Evolutionary conservation across 352 stramenopile genomes (phyloP), one percentile per base, ranked within the genome.

Genomic region (Pythium coloratum): DNA sequence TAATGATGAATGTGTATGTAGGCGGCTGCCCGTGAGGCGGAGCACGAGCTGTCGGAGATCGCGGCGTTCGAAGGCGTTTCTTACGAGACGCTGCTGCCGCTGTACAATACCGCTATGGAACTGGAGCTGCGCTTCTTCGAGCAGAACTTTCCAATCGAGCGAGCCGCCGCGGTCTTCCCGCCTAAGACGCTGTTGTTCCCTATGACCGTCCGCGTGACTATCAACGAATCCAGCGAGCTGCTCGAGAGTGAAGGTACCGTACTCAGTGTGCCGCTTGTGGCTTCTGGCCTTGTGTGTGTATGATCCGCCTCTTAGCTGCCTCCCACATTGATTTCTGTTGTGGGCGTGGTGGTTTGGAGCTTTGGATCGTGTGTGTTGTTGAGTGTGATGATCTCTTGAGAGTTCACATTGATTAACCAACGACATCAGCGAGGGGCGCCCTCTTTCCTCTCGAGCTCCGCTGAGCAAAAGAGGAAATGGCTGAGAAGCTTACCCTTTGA

Each of bases 401-500:
- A 51, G 13, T 28, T 38, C 53, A 9, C 28, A 56, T 55, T 61
- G 50, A 65, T 67, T 77, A 73, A 77, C 66, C 46, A 65, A 53
- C 61, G 65, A 76, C 55, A 72, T 80, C 76, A 84, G 76, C 76
- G 75, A 84, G 76, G 76, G 76, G 76, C 72, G 76, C 76, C 75
- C 67, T 80, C 72, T 80, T 76, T 53, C 54, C 55, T 44, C 47
- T 60, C 28, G 34, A 20, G 20, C 26, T 42, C 9, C n/a, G 7
- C 18, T 66, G 50, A 59, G 60, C 13, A 10, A 16, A n/a, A 32
- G 26, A 32, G 54, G 47, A 28, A 76, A 80, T 75, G 76, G 76
- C 76, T 84, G 76, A 84, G 76, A 84, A 78, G 76, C 64, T 69
- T 80, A 84, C 76, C 70, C 76, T 84, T 84, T 77, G 74, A 75